Base-by-base conservation (phyloP, 768 basidiomycete species). In the Chalciporus sphaerocephalus region DNA sequence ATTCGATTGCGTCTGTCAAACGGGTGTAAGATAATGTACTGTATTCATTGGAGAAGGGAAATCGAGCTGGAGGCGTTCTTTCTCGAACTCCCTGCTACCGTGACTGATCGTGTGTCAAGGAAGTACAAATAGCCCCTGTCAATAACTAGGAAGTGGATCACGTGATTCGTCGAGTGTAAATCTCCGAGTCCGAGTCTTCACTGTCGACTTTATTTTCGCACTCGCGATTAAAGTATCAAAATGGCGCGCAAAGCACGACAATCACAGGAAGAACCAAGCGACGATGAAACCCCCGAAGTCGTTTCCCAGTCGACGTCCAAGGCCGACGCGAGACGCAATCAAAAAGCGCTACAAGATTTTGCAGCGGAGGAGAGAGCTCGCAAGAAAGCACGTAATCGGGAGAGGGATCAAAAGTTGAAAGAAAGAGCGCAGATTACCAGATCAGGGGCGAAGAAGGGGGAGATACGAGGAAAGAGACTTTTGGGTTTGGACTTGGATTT, bases 221-320 rank as follows among this genome's bases (percentile, higher is more conserved):
- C 30, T 32, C 15, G 13, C 30, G 30, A 28, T 11, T 12, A 28
- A 28, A 28, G 28, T 12, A 28, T 11, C 10, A 18, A 32, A 7
- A 62, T 64, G 61, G 48, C 51, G 17, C 51, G 47, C 27, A 63
- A 58, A 44, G 9, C 23, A 39, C 54, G 37, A 18, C 42, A 21
- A 11, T 38, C 13, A 24, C 51, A 47, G 25, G 61, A 53, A 12
- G 3, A 16, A 24, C 57, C 59, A 27, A 67, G 64, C 44, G 69
- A 69, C 37, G 74, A 74, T 40, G 70, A 79, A 1, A 69, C 70
- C 1, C 81, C 81, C 1, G 79, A 81, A 50, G 56, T 74, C 0
- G 55, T 82, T 15, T 66, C 77, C 0, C 73, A 75, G n/a, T 65
- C 65, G 0, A 56, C 68, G 5, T 74, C 78, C 20, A 81, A 74